Conservation (phyloP, 148 eudicot genomes). For the Gaultheria prostrata region DNA sequence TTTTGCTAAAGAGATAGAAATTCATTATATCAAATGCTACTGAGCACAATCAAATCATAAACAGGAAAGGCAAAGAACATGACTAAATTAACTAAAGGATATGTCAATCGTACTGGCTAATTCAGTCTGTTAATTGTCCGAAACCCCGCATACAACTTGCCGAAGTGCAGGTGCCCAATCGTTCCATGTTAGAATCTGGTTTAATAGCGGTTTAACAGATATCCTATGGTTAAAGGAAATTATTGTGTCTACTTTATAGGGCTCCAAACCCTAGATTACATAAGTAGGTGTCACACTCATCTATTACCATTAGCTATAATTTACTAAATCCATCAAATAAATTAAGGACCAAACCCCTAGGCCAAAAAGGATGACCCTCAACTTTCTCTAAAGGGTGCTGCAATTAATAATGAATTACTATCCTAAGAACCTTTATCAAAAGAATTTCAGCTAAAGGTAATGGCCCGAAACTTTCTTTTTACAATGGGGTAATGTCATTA, state of each 20-base stretch:
- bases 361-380: neutral
- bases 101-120: too few species aligned
- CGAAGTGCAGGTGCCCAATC: too few species aligned
- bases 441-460: constrained; percentile 1
- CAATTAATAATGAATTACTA: neutral
- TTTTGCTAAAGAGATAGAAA: too few species aligned
- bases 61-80: too few species aligned
- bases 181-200: too few species aligned
- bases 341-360: neutral
- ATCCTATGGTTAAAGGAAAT: neutral
- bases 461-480: constrained; percentile 10
- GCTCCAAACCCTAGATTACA: neutral
- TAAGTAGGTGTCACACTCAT: neutral
- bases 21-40: too few species aligned
- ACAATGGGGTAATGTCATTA: neutral
- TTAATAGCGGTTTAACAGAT: too few species aligned
- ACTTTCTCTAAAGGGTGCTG: neutral
- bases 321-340: neutral
- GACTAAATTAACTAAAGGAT: too few species aligned
- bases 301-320: neutral
- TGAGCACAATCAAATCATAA: too few species aligned
- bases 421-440: constrained; percentile 13
- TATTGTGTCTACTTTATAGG: neutral
- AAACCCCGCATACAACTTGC: too few species aligned
- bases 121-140: too few species aligned